Evolutionary conservation across 2,329 filamentous ascomycete genomes (phyloP), one percentile per base, ranked within the genome.

Genomic region (Paraphoma sp.): DNA sequence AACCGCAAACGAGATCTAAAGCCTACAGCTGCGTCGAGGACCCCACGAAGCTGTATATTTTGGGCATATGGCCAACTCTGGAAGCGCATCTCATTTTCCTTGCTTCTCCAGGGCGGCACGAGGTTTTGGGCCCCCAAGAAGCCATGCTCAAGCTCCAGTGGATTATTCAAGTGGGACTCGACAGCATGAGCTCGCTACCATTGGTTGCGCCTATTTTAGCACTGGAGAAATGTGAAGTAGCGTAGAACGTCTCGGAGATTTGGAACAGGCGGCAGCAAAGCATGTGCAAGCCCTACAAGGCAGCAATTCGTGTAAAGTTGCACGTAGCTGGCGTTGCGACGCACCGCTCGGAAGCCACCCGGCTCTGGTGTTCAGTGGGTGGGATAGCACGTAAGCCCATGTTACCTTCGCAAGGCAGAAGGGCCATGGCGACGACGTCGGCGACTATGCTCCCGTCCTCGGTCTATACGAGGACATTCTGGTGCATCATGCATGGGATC

Each of bases 21-120:
- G 73, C 73, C 59, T 73, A 71, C 63, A 59, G 51, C 51, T 71
- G 68, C 62, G 59, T 70, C 56, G 56, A 72, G 50, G 68, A 71
- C 45, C 57, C 70, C 49, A 53, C 59, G 33, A 50, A 69, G 45
- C 53, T 73, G 48, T 74, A 67, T 63, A 71, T 74, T 66, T 57
- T 72, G 49, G 71, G 72, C 11, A 51, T 71, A 46, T 75, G 70
- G 71, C 64, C 63, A 47, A 65, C 52, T 51, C 59, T 74, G 45
- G 57, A 69, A 30, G 67, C 70, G 1, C 71, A 73, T 57, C 43
- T 58, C n/a, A 51, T 60, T 2, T 73, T 71, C 40, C 66, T 73
- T 8, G 65, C 64, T 28, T 73, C 70, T 46, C 60, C 69, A 45
- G 59, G 54, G 55, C 63, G 63, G 47, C 56, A 65, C 49, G 63